Evolutionary conservation across 2,329 filamentous ascomycete species (phyloP), one percentile per base, ranked within the genome.

Genomic region (Chaetomium sp.): DNA sequence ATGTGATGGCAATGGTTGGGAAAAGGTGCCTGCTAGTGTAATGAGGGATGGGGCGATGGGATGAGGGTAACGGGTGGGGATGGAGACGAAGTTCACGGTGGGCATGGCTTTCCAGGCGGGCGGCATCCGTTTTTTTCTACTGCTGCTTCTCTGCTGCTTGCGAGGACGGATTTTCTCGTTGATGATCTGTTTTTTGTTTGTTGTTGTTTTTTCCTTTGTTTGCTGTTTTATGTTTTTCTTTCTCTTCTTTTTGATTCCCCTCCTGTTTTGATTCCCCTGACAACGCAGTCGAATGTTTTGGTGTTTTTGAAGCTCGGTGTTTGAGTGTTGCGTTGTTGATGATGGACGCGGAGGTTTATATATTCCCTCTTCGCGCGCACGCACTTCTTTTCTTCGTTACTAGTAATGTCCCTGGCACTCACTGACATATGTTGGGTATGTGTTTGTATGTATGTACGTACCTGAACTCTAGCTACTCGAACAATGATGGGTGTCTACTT

Each of bases 191-290:
- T 25, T 16, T 7, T n/a, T n/a, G n/a, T 2, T n/a, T 42, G 38
- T 31, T 50, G 23, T 45, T 12, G 45, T 57, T 58, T 16, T 63
- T 51, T 23, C 4, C 29, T n/a, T 31, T 54, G 33, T 58, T 49
- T 42, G 29, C n/a, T 59, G 42, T 19, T 54, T 57, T 16, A 3
- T 55, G 4, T 23, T 35, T 23, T 29, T 35, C 29, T 47, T 35
- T 58, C 16, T 47, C 21, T 23, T 56, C 45, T 61, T 62, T 25
- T 62, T 65, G 55, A 56, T 65, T 60, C 57, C 63, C 63, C 60
- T 33, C 45, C n/a, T 23, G 16, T 27, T 54, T 47, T 63, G 47
- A 58, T 59, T 58, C 25, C 42, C 45, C 45, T 38, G 23, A 31
- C 33, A 33, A 42, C 35, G 8, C 21, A 27, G 49, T 33, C 38